Base-by-base conservation (phyloP, 1,139 yeast species). In the Chernovozyma aurita region DNA sequence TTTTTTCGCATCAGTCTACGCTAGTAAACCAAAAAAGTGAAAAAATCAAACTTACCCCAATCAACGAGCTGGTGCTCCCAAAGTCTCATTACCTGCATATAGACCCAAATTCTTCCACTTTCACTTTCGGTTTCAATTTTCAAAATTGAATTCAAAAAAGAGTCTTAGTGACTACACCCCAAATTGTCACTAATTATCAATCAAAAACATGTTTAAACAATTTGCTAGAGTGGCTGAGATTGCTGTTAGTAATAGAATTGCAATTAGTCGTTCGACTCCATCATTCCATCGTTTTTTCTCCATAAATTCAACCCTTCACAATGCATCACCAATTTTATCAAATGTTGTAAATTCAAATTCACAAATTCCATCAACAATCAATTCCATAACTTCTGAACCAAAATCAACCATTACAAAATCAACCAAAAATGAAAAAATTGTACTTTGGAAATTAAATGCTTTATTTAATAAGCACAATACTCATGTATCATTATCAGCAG, bases 391-490 rank as follows among this genome's bases (percentile, higher is more conserved):
- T 30, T n/a, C 24, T 22, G 34, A 26, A 33, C 32, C 31, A 17
- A 31, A 28, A 29, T 29, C 35, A 1, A 16, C 35, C 7, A 18
- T 18, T 20, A 25, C 36, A n/a, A 41, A 42, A 18, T 21, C 33
- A 15, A 27, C 16, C 20, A 45, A 45, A 41, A 59, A 58, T 41
- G 67, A 63, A 43, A 53, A 55, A 39, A 53, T 64, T 20, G 72
- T 68, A 8, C 78, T 78, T 49, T 82, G 88, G 69, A 80, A 85
- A 38, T 59, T 90, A 41, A 85, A 85, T 61, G 87, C 87, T 42
- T 67, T 70, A 26, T 90, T 88, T 63, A 78, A 82, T 40, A 79
- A 79, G 55, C 92, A 88, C 65, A 90, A 90, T 64, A 85, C 95
- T 3, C 78, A 81, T 50, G 65, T 86, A 42, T 82, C 96, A 4